A percentile compares a stretch with the other conserved stretches of the same genome.
These are phyloP conservation scores for Saccharomyces hybrid DNA, from an alignment of 1,139 yeast species.

Conservation along the genomic window DNA sequence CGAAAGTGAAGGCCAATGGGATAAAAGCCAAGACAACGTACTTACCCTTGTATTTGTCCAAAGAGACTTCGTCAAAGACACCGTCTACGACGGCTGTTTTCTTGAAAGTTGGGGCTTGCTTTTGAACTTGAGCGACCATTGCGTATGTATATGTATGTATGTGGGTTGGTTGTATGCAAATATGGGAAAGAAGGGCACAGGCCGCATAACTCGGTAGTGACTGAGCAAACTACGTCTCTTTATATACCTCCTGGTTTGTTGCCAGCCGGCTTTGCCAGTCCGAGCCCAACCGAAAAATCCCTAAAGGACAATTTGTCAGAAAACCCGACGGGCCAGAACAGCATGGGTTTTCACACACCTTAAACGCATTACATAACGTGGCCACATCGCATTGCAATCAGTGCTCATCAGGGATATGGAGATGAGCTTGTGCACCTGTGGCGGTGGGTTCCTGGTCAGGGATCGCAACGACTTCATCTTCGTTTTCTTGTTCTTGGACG, in stretches of 20 bases:
- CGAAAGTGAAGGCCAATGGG: no score
- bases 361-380: background rate
- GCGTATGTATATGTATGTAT: background rate
- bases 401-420: background rate
- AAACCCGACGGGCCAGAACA: conserved; percentile 1
- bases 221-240: conserved; percentile 5
- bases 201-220: background rate
- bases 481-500: conserved; percentile 5
- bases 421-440: background rate
- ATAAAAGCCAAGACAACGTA: no score
- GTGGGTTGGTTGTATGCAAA: background rate
- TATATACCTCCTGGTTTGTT: conserved; percentile 10
- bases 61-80: no score
- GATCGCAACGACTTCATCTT: background rate
- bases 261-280: conserved; percentile 2
- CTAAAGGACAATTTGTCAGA: background rate
- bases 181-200: background rate
- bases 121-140: no score
- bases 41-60: no score
- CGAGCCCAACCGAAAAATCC: conserved; percentile 2
- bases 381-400: background rate
- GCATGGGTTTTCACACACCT: background rate
- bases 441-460: background rate
- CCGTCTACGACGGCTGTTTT: no score
- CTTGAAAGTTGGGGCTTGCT: no score